Evolutionary conservation across 2,329 filamentous ascomycete species (phyloP).

Genomic region (Pseudogymnoascus sp.): DNA sequence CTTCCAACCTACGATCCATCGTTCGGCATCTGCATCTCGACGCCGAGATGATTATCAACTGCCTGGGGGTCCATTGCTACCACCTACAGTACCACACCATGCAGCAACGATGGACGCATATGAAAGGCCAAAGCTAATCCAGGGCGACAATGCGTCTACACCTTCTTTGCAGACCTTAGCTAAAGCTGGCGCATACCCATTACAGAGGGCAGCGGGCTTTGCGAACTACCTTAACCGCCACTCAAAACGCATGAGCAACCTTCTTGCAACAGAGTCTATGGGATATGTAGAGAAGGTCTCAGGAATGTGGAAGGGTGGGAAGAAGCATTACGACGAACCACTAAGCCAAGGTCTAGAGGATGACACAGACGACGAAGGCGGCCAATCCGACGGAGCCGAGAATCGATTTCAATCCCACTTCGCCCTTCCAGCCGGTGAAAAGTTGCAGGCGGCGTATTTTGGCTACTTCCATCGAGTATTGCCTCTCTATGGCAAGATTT

Average conservation of each 20-base stretch:
- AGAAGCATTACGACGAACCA: slow-evolving; percentile 73
- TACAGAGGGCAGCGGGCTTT: slow-evolving; percentile 75
- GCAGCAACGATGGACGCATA: slow-evolving; percentile 18
- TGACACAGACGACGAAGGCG: slow-evolving; percentile 43
- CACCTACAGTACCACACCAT: slow-evolving; percentile 14
- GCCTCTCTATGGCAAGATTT: slow-evolving; percentile 92
- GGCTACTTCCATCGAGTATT: slow-evolving; percentile 84
- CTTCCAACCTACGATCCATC: slow-evolving; percentile 61
- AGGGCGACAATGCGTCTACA: slow-evolving; percentile 33
- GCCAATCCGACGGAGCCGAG: slow-evolving; percentile 57
- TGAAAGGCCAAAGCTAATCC: slow-evolving; percentile 10
- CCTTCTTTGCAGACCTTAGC: slow-evolving; percentile 50
- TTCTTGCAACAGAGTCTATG: slow-evolving; percentile 86
- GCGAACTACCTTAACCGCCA: slow-evolving; percentile 74
- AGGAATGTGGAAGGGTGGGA: slow-evolving; percentile 89
- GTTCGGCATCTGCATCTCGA: slow-evolving; percentile 29
- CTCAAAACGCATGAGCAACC: slow-evolving; percentile 70
- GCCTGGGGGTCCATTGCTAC: slow-evolving; percentile 17
- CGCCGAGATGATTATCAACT: slow-evolving; percentile 14
- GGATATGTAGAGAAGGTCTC: slow-evolving; percentile 95
- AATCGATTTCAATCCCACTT: slow-evolving; percentile 88
- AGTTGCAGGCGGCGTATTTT: slow-evolving; percentile 81
- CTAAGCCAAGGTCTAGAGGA: slow-evolving; percentile 44
- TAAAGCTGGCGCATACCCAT: slow-evolving; percentile 60
- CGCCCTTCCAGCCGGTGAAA: slow-evolving; percentile 74